Base-by-base conservation (phyloP, 2,329 filamentous ascomycete species). In the Claviceps pazoutovae region DNA sequence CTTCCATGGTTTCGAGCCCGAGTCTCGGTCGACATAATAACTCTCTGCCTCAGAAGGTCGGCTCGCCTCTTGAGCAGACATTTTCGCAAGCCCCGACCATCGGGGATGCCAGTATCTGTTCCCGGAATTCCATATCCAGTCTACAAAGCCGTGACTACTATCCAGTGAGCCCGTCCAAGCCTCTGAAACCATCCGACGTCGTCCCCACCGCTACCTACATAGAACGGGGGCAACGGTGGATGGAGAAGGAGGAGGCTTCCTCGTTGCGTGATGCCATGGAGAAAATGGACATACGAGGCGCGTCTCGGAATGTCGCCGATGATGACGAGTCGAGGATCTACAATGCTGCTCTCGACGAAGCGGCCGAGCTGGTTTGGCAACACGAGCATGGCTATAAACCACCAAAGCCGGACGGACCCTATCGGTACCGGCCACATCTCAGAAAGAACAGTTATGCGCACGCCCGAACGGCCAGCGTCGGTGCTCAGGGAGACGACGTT, bases 241-340 rank as follows among this genome's bases (percentile, higher is more conserved):
- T 87, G 78, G 86, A 90, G 64, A 86, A 85, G 64, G 84, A 88
- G 61, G 86, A 90, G 66, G 83, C 80, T 4, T 75, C 76, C 38
- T 84, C 84, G 19, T 67, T 90, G 54, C 78, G 83, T 17, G 75
- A 81, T 55, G 85, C 86, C 11, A 80, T 90, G 74, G 79, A 88
- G 57, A 82, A 86, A 59, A 79, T 89, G 75, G 79, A 86, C 53
- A 56, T 85, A 44, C 72, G 71, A 50, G 67, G 71, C 34, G 59
- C 62, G 41, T 51, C 55, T 19, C 59, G 64, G 45, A 60, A 56
- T 6, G 55, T 56, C 11, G 59, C 56, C 42, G 69, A 73, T 30
- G 69, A 73, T 30, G 74, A 80, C 2, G 80, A 83, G 19, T 81
- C 84, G 53, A 78, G 77, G 45, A 64, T 90, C 48, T 84, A 86